These are phyloP conservation scores for Astrothelium subdiscretum DNA, from an alignment of 495 filamentous ascomycete genomes.

Conservation along the genomic window DNA sequence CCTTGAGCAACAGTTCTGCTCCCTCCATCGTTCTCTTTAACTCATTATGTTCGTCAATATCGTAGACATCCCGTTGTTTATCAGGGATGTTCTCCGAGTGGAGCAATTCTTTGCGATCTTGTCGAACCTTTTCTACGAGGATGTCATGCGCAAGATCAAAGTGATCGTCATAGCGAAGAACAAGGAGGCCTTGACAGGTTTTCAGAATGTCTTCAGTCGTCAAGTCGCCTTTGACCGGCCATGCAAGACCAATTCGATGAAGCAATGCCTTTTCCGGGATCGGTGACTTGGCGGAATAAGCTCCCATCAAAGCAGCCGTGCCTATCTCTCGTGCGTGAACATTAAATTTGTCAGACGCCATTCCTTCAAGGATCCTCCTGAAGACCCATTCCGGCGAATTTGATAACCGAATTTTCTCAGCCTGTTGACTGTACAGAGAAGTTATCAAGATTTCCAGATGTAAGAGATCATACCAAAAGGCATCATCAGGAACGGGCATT, in stretches of 20 bases:
- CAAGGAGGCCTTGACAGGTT: background rate
- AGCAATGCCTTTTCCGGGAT: background rate
- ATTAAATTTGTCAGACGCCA: background rate
- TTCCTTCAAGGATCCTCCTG: background rate
- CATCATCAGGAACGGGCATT: conserved; percentile 1
- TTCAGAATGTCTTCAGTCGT: background rate
- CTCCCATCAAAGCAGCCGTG: background rate
- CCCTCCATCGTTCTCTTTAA: background rate
- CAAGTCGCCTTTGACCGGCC: background rate
- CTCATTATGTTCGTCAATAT: background rate
- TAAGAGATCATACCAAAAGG: background rate
- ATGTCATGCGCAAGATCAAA: conserved; percentile 1
- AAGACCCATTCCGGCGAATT: background rate
- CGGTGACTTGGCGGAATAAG: background rate
- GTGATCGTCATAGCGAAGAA: background rate
- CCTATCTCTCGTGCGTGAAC: background rate
- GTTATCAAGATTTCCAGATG: conserved; percentile 1
- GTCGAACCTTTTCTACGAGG: background rate
- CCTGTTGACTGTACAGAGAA: background rate
- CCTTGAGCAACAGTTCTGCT: background rate
- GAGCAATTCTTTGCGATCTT: background rate
- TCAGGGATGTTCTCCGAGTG: background rate
- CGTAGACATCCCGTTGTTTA: background rate
- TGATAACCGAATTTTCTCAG: background rate
- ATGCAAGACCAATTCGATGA: background rate